Evolutionary conservation across 805 yeast species (phyloP).

Genomic region (Starmerella etchellsii): DNA sequence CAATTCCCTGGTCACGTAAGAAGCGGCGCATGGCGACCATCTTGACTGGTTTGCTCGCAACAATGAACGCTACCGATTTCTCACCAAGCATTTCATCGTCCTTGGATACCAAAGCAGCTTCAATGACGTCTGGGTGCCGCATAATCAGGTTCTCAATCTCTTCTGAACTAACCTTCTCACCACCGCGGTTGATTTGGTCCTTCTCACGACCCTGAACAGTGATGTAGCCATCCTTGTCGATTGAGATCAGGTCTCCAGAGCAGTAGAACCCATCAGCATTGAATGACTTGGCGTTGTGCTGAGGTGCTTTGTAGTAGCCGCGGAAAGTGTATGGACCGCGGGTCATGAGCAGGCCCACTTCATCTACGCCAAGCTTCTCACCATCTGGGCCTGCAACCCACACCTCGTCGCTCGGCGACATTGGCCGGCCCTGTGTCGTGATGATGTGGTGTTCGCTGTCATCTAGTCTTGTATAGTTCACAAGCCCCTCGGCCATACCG

Average conservation of each 20-base stretch:
- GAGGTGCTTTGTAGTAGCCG: slow-evolving; percentile 14
- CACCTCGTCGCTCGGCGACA: slow-evolving; percentile 14
- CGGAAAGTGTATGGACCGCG: slow-evolving; percentile 16
- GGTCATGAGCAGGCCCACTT: slow-evolving; percentile 15
- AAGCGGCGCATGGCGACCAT: slow-evolving; percentile 8
- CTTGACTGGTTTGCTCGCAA: slow-evolving; percentile 9
- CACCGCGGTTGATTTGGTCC: slow-evolving; percentile 17
- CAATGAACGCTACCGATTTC: slow-evolving; percentile 13
- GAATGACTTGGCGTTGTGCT: slow-evolving; percentile 13
- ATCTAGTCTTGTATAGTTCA: slow-evolving; percentile 12
- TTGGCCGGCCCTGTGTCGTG: slow-evolving; percentile 15
- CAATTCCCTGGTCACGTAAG: slow-evolving; percentile 15
- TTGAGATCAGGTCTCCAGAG: slow-evolving; percentile 14
- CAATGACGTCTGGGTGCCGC: slow-evolving; percentile 11
- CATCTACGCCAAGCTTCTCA: slow-evolving; percentile 1
- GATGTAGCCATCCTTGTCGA: slow-evolving; percentile 9
- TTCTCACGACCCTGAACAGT: slow-evolving; percentile 15
- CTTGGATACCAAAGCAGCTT: slow-evolving; percentile 13
- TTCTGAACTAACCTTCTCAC: slow-evolving; percentile 12
- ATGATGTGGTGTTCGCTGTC: slow-evolving; percentile 4
- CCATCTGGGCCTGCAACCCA: slow-evolving; percentile 12
- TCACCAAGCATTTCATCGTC: slow-evolving; percentile 16
- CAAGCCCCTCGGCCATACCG: slow-evolving; percentile 18
- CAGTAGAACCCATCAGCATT: slow-evolving; percentile 13
- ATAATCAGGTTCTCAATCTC: slow-evolving; percentile 15